Percentiles rank a stretch among this genome's conserved stretches.
phyloP scores from a whole-genome alignment of 192 early-diverging fungal species.

The Podila clonocystis region DNA sequence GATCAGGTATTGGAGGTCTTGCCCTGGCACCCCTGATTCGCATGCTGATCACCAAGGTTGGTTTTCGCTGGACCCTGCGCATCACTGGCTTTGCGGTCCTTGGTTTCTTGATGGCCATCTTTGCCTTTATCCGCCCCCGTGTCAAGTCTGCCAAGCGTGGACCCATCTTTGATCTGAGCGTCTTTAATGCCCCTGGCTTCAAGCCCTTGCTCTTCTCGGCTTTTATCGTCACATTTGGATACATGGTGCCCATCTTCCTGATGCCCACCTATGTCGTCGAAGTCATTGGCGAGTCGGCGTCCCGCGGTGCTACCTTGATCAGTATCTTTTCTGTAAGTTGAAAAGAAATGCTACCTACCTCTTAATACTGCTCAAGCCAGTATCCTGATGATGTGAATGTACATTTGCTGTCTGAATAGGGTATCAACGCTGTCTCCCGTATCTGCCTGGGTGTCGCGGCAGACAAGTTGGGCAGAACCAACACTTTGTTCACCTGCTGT shows the following conservation, averaged over 20 bases:
- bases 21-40: constrained; percentile 63
- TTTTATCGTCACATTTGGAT: constrained; percentile 56
- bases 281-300: neutral
- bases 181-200: constrained; percentile 54
- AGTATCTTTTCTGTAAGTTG: constrained; percentile 27
- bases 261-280: constrained; percentile 26
- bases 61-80: constrained; percentile 48
- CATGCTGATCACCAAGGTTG: constrained; percentile 41
- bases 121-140: constrained; percentile 50
- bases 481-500: constrained; percentile 47
- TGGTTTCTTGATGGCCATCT: constrained; percentile 46
- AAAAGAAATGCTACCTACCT: neutral
- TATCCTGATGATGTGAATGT: too few relatives aligned
- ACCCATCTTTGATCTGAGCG: constrained; percentile 48
- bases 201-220: constrained; percentile 37
- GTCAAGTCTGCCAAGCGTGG: constrained; percentile 30
- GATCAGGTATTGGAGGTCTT: constrained; percentile 75
- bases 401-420: constrained; percentile 27
- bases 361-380: neutral
- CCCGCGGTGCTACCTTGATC: constrained; percentile 25
- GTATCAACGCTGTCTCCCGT: constrained; percentile 57
- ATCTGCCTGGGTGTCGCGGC: constrained; percentile 53
- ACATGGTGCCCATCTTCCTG: constrained; percentile 48
- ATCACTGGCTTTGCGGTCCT: constrained; percentile 51
- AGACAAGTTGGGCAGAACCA: constrained; percentile 57